A percentile compares a stretch with the other conserved stretches of the same genome.
Evolutionary conservation across 306 rosid species (phyloP).

Genomic region (Quercus glauca): DNA sequence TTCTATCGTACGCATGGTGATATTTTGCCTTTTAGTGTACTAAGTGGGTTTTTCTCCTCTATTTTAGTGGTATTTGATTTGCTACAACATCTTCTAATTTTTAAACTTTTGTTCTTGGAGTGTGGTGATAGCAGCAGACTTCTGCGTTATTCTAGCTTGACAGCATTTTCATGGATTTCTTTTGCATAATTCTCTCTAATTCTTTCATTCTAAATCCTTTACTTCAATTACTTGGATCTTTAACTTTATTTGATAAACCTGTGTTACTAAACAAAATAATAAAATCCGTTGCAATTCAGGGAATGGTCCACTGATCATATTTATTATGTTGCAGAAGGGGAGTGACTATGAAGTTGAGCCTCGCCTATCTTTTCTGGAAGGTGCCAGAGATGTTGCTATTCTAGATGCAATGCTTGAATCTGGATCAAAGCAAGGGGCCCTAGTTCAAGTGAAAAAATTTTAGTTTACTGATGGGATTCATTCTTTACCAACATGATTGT

Average conservation of each 20-base stretch:
- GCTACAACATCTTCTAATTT: background rate
- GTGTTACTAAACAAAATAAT: background rate
- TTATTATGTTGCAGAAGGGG: conserved; percentile 45
- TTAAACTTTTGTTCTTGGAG: background rate
- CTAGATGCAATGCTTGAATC: conserved; percentile 95
- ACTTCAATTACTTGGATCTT: conserved; percentile 15
- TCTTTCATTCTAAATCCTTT: conserved; percentile 2
- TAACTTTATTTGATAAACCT: background rate
- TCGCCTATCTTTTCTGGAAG: conserved; percentile 80
- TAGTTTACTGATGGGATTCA: conserved; percentile 32
- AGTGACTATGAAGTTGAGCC: conserved; percentile 49
- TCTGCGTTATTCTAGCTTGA: background rate
- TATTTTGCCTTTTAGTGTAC: background rate
- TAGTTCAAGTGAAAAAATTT: conserved; percentile 66
- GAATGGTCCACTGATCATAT: conserved; percentile 14
- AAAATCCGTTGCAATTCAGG: background rate
- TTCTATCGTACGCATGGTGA: background rate
- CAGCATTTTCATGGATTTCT: background rate
- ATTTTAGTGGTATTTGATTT: background rate
- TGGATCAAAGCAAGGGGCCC: conserved; percentile 68
- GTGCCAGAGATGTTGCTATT: conserved; percentile 92
- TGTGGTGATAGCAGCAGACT: background rate
- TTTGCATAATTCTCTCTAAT: background rate
- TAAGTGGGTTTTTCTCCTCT: background rate
- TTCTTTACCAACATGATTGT: background rate